A percentile compares a stretch with the other conserved stretches of the same genome.
These are phyloP conservation scores for Kuraishia capsulata DNA, from an alignment of 805 yeast species.

Conservation along the genomic window DNA sequence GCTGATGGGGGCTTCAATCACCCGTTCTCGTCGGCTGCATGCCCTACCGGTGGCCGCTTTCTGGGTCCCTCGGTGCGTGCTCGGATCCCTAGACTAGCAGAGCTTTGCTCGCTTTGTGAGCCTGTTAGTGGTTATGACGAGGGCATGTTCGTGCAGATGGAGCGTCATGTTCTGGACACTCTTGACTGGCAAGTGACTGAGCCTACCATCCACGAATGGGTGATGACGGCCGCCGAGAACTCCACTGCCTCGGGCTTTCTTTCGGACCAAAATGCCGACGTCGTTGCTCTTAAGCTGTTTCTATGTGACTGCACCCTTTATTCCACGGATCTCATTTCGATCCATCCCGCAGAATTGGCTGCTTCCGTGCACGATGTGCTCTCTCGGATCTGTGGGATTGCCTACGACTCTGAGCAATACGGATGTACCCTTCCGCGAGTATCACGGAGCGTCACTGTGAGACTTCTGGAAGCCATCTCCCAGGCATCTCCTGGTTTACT, in stretches of 20 bases:
- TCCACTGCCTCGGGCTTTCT: slow-evolving; percentile 25
- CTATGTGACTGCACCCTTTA: slow-evolving; percentile 39
- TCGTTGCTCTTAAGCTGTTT: slow-evolving; percentile 39
- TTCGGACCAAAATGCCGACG: slow-evolving; percentile 19
- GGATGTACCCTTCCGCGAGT: background rate
- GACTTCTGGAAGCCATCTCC: slow-evolving; percentile 1
- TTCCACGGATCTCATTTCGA: slow-evolving; percentile 33
- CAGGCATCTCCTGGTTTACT: background rate
- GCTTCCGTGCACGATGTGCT: slow-evolving; percentile 6
- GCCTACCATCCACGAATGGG: slow-evolving; percentile 46
- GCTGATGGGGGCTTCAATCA: slow-evolving; percentile 70
- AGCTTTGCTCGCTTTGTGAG: slow-evolving; percentile 66
- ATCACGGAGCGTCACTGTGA: background rate
- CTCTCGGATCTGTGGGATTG: slow-evolving; percentile 1
- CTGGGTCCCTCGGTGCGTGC: slow-evolving; percentile 67
- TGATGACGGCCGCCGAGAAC: slow-evolving; percentile 32
- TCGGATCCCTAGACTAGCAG: slow-evolving; percentile 65
- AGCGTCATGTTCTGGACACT: slow-evolving; percentile 59
- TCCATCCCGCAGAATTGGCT: slow-evolving; percentile 19
- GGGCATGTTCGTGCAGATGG: slow-evolving; percentile 66
- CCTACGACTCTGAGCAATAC: background rate
- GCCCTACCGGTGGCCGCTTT: slow-evolving; percentile 51
- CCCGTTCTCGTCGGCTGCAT: slow-evolving; percentile 39
- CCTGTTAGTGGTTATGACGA: slow-evolving; percentile 48
- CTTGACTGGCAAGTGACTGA: slow-evolving; percentile 66